Base-by-base conservation (phyloP, 1,284 basidiomycete species). In the Ceratobasidium sp. region DNA sequence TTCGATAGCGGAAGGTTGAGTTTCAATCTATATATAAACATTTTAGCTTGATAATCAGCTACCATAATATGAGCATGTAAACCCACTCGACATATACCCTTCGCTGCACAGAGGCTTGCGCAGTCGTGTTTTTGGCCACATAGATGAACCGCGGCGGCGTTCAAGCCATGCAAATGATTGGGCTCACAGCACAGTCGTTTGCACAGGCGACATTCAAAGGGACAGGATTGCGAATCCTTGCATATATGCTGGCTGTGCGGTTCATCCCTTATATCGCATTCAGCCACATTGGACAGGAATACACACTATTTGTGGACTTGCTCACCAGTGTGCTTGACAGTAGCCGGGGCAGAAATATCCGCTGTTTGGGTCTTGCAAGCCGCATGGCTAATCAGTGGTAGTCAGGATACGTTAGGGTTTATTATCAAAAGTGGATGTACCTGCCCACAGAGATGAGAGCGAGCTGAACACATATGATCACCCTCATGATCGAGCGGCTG, bases 61-160 rank as follows among this genome's bases (percentile, higher is more conserved):
- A n/a, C n/a, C n/a, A n/a, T n/a, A n/a, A n/a, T n/a, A n/a, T n/a
- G n/a, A n/a, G n/a, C n/a, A n/a, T n/a, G n/a, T 32, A 39, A 4
- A 28, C 62, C 2, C 3, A 65, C 62, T 23, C 87, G 82, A 71
- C 88, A 89, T 28, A 86, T 85, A 0, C 88, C 88, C 0, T 76
- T 74, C 0, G 83, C 79, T 48, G 79, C 75, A 74, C 88, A 89
- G 0, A 79, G 39, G 0, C 79, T 77, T 10, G 76, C 72, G 76
- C 88, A 89, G 18, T 80, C 69, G 77, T 89, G 87, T 9, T 82
- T 80, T 80, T 88, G 82, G 0, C 85, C 87, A 75, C 88, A 89
- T 21, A 89, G 81, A 79, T 89, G 88, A 21, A 83, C 74, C 0
- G 81, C 80, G 21, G 74, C 75, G 0, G 70, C 50, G 4, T 82